Base-by-base conservation (phyloP, 805 yeast genomes). In the Barnettozyma salicaria region DNA sequence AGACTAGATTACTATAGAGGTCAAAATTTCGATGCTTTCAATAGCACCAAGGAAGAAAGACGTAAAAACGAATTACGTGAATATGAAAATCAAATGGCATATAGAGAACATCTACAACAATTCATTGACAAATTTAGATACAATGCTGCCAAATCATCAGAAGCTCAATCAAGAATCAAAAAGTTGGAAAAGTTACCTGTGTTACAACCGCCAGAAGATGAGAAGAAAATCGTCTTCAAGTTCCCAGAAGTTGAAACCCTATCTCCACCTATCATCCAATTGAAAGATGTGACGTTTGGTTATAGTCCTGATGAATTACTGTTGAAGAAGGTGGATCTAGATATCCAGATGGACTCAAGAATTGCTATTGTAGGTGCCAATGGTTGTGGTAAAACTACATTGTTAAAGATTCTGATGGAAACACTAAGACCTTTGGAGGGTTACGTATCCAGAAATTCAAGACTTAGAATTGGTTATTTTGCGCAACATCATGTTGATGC, bases 401-500 rank as follows among this genome's bases (percentile, higher is more conserved):
- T 92, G 44, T 72, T 92, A 56, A 90, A 90, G 59, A 67, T 92
- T 29, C 67, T 92, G 50, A 79, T 89, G 76, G 96, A 85, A 45
- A 76, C 68, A 47, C 64, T 83, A 36, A 65, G 67, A 17, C 97
- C 98, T 2, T 55, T 78, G 30, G 68, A 64, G n/a, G 98, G 98
- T 39, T 69, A 72, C 39, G 81, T 89, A 16, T 73, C 86, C 17
- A 76, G 76, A 46, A 89, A 92, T 55, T 81, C 92, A 29, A 74
- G 97, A 50, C 67, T 92, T 49, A 76, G 97, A 64, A 83, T 92
- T 37, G 97, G 96, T 13, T 92, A 92, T 61, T 92, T 92, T 65
- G 97, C 98, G 12, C 98, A 92, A 67, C 97, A 92, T 60, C 98
- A 92, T 55, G 95, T 92, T 48, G 98, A 92, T 53, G 81, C 89